A percentile compares a stretch with the other conserved stretches of the same genome.
Conservation (phyloP, 768 basidiomycete genomes). For the Sporobolomyces roseus region DNA sequence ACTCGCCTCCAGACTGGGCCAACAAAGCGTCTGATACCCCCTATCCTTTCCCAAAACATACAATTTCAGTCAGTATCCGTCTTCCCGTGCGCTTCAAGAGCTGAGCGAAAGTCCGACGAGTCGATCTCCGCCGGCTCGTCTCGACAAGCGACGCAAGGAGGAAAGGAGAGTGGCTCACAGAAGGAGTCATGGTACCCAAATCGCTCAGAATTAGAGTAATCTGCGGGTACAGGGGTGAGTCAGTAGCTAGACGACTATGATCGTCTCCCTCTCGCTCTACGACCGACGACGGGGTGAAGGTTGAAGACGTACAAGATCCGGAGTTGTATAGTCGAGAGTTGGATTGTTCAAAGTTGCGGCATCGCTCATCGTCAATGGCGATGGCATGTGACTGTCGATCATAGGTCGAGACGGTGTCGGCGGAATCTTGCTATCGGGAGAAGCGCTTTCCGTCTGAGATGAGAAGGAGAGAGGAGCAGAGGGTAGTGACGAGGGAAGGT, state of each 20-base stretch:
- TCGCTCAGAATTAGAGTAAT: constrained; percentile 84
- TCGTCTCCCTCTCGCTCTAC: no score
- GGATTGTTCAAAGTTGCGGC: constrained; percentile 81
- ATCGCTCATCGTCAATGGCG: constrained; percentile 61
- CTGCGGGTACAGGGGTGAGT: no score
- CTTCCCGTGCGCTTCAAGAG: no score
- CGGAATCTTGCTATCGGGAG: constrained; percentile 8
- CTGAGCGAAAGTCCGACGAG: no score
- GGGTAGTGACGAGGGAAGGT: constrained; percentile 70
- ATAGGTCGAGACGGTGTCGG: constrained; percentile 39
- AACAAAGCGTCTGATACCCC: constrained; percentile 34
- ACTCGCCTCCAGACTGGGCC: constrained; percentile 16
- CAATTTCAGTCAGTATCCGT: no score
- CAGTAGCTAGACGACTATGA: no score
- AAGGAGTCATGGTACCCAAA: constrained; percentile 76
- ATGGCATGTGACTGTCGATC: constrained; percentile 30
- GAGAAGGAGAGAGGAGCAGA: constrained; percentile 64
- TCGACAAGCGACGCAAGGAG: not conserved
- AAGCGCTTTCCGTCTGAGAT: not conserved
- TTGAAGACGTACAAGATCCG: constrained; percentile 66
- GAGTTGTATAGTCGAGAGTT: constrained; percentile 88
- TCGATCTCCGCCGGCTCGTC: not conserved
- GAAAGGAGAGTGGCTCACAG: constrained; percentile 29
- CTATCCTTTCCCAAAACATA: constrained; percentile 56
- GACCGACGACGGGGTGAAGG: not conserved